A percentile compares a stretch with the other conserved stretches of the same genome.
Evolutionary conservation across 768 basidiomycete species (phyloP).

Genomic region (Amanita jacksonii): DNA sequence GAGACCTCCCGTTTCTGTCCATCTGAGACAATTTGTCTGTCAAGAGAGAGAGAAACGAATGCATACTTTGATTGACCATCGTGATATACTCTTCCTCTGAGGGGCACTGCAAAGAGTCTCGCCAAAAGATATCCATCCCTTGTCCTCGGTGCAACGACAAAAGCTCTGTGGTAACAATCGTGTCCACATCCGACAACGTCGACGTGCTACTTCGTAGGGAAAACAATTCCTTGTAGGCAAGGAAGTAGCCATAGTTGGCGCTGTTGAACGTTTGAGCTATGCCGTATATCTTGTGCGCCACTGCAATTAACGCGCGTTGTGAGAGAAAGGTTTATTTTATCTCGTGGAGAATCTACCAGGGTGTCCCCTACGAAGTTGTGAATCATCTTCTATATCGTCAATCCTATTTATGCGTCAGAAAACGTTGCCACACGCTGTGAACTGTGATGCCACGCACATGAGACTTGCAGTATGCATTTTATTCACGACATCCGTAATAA

Average conservation of each 20-base stretch:
- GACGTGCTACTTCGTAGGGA: conserved; percentile 31
- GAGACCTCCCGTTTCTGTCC: conserved; percentile 85
- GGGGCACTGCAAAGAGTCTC: conserved; percentile 85
- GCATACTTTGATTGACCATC: conserved; percentile 92
- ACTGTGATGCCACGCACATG: conserved; percentile 62
- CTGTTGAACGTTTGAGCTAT: conserved; percentile 95
- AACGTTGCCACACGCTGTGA: too few relatives aligned
- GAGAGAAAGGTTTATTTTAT: not conserved
- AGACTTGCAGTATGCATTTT: conserved; percentile 95
- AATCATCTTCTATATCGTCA: conserved; percentile 92
- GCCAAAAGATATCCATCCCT: conserved; percentile 90
- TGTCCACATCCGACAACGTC: conserved; percentile 41
- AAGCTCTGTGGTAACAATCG: conserved; percentile 70
- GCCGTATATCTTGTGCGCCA: conserved; percentile 94
- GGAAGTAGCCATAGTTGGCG: conserved; percentile 95
- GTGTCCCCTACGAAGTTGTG: conserved; percentile 74
- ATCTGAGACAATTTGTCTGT: not conserved
- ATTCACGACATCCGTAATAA: conserved; percentile 76
- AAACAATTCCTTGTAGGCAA: conserved; percentile 82
- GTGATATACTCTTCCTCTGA: conserved; percentile 89
- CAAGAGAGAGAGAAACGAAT: not conserved
- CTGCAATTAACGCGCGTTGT: conserved; percentile 24
- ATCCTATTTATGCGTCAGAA: conserved; percentile 41
- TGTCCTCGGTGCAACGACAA: conserved; percentile 91
- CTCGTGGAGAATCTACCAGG: conserved; percentile 42